Percentiles rank a stretch among this genome's conserved stretches.
phyloP scores from a whole-genome alignment of 148 eudicot species.

The Rhododendron griersonianum region DNA sequence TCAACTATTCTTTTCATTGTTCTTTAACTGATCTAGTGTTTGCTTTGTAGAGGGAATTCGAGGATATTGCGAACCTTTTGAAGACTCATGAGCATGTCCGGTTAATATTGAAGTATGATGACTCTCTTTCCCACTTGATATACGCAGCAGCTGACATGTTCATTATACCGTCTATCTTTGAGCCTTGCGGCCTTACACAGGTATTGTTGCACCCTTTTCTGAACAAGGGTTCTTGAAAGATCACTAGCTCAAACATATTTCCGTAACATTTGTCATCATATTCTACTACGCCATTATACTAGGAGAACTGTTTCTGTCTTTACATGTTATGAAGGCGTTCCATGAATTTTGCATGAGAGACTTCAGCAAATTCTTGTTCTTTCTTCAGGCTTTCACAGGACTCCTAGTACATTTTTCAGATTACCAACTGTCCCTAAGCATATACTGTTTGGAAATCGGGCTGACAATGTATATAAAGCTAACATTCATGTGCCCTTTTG shows the following conservation, averaged over 20 bases:
- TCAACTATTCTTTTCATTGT: neutral
- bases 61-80: conserved; percentile 70
- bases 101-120: conserved; percentile 80
- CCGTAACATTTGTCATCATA: neutral
- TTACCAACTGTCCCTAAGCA: neutral
- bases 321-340: neutral
- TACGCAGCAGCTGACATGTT: conserved; percentile 93
- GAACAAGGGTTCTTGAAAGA: neutral
- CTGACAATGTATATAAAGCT: neutral
- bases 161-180: conserved; percentile 91
- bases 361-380: neutral
- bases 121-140: conserved; percentile 74
- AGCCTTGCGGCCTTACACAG: conserved; percentile 99
- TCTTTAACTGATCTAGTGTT: conserved; percentile 1
- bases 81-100: conserved; percentile 62
- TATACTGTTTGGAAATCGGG: neutral
- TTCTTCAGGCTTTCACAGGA: neutral
- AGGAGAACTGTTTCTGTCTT: neutral
- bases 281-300: neutral
- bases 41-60: conserved; percentile 72
- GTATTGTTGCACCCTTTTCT: conserved; percentile 25
- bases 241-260: neutral
- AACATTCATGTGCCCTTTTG: neutral
- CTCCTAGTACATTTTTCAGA: neutral
- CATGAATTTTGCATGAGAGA: neutral